Evolutionary conservation across 2,329 filamentous ascomycete genomes (phyloP).

Genomic region (Diaporthe batatas): DNA sequence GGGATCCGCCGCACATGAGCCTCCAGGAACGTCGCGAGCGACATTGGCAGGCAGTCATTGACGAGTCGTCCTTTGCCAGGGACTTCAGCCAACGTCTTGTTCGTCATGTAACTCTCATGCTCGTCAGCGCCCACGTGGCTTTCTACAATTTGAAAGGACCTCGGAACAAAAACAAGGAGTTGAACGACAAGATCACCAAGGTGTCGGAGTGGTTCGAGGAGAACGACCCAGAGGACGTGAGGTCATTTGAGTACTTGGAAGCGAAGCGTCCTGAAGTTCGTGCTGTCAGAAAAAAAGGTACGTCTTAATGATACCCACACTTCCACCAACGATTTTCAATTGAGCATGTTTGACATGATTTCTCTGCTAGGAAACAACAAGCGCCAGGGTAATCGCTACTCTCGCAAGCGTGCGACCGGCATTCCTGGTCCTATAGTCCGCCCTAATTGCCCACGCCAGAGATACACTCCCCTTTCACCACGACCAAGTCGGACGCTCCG

Average conservation of each 20-base stretch:
- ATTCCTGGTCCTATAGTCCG: no score
- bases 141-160: neutral
- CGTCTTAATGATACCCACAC: neutral
- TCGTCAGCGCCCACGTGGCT: neutral
- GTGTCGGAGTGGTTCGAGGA: neutral
- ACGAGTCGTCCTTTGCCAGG: neutral
- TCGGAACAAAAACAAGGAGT: neutral
- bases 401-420: no score
- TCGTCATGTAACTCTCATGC: conserved; percentile 19
- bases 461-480: neutral
- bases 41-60: neutral
- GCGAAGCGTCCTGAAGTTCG: neutral
- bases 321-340: no score
- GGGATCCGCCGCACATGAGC: neutral
- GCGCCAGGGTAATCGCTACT: no score
- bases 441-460: no score
- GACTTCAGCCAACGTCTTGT: neutral
- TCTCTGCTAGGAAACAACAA: neutral
- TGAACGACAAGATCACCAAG: neutral
- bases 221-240: neutral
- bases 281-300: neutral
- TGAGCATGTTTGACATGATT: neutral
- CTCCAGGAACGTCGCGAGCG: neutral
- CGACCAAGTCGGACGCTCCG: no score
- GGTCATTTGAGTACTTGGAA: neutral